Base-by-base conservation (phyloP, 1,139 yeast genomes). In the Taphrina wiesneri region DNA sequence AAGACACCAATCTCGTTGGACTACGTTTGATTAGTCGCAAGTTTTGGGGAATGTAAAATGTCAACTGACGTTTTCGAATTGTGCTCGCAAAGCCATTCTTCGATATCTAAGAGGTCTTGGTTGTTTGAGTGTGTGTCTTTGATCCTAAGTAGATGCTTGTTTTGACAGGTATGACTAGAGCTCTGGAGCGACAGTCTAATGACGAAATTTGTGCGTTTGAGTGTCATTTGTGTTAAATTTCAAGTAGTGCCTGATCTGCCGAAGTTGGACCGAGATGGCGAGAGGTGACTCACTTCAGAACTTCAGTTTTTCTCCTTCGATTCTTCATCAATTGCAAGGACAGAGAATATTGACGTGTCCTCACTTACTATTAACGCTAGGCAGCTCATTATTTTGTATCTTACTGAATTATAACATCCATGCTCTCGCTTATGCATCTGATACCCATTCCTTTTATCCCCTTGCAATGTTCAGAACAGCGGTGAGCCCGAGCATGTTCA, bases 1-100 rank as follows among this genome's bases (percentile, higher is more conserved):
- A 95, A 95, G 68, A 95, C 99, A 76, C 99, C 99, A 70, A 95
- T 93, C 67, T 78, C 75, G 57, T 45, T 30, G 39, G 30, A 21
- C 61, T 46, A 36, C n/a, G n/a, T 34, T 21, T 51, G 39, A 23
- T n/a, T 32, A 56, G 30, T 30, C 13, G 52, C 19, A 43, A 32
- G 13, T 32, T 13, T 6, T 15, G 43, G 7, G 30, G 1, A 11
- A 19, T 11, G 1, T 19, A 56, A n/a, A 39, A 21, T 3, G 34
- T 7, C 43, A 13, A 1, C 41, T 28, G 19, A 60, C 64, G 36
- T 60, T 60, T 41, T 60, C 64, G 57, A 60, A 60, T 30, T 60
- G 64, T 17, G 64, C 64, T 36, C 64, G 64, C 30, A 60, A 45
- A 19, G 64, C 64, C 64, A 60, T 60, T 7, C n/a, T 17, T 26